phyloP scores from a whole-genome alignment of 2,329 filamentous ascomycete genomes.

The Gnomoniopsis smithogilvyi region DNA sequence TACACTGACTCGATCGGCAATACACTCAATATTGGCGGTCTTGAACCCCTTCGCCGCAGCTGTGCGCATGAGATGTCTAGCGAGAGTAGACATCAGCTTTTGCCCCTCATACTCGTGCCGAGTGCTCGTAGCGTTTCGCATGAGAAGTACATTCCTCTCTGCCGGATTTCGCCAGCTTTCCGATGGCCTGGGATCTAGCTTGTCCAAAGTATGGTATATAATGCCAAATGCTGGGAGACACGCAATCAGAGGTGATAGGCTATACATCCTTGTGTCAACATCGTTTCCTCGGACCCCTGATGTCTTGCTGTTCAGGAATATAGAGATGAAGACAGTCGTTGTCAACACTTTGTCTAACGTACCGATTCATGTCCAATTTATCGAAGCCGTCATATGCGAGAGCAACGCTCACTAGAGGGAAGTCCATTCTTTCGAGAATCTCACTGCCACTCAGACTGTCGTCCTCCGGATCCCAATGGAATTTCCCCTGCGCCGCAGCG shows the following conservation, averaged over 20 bases:
- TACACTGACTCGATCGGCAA: conserved; percentile 21
- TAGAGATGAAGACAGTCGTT: no score
- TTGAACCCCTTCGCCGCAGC: conserved; percentile 22
- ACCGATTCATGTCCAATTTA: conserved; percentile 14
- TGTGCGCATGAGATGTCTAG: conserved; percentile 23
- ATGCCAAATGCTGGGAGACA: neutral
- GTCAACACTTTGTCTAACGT: no score
- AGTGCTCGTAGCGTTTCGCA: conserved; percentile 27
- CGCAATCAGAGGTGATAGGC: neutral
- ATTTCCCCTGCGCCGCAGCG: conserved; percentile 20
- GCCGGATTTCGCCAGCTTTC: conserved; percentile 20
- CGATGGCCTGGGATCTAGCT: conserved; percentile 23
- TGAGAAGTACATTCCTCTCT: conserved; percentile 23
- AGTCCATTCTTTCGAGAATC: conserved; percentile 30
- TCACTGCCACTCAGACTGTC: conserved; percentile 7
- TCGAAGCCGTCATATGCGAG: conserved; percentile 26
- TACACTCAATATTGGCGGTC: conserved; percentile 25
- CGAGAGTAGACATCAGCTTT: conserved; percentile 23
- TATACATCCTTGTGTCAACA: neutral
- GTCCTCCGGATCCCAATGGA: conserved; percentile 26
- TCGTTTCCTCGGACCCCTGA: no score
- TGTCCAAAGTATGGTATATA: conserved; percentile 18
- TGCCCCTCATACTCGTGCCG: conserved; percentile 25
- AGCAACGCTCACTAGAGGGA: conserved; percentile 28
- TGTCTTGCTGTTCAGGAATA: no score